Evolutionary conservation across 805 yeast species (phyloP).

Genomic region (Candida orba): DNA sequence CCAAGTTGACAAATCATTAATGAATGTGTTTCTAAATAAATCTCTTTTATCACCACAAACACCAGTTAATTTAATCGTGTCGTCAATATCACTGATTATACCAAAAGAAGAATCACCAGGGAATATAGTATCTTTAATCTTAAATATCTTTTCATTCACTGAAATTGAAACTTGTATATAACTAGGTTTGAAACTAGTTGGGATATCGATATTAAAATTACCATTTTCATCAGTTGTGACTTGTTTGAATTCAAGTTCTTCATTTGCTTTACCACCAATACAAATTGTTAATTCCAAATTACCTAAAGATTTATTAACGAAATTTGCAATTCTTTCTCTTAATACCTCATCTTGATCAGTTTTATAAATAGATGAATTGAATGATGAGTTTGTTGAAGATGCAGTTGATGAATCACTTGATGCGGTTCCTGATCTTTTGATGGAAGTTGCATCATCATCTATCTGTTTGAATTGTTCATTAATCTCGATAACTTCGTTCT

Average conservation of each 20-base stretch:
- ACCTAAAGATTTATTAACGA: conserved; percentile 62
- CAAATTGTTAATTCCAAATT: conserved; percentile 46
- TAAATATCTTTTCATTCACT: conserved; percentile 39
- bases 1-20: conserved; percentile 60
- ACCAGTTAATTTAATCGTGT: conserved; percentile 87
- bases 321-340: conserved; percentile 59
- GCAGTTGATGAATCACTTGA: conserved; percentile 6
- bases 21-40: conserved; percentile 69
- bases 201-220: conserved; percentile 46
- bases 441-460: conserved; percentile 2
- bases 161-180: conserved; percentile 44
- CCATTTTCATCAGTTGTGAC: conserved; percentile 61
- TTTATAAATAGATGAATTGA: too few relatives aligned
- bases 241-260: conserved; percentile 25
- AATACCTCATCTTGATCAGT: conserved; percentile 39
- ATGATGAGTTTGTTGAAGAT: conserved; percentile 1
- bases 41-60: conserved; percentile 83
- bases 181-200: conserved; percentile 55
- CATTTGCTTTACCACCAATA: conserved; percentile 38
- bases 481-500: conserved; percentile 25
- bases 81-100: conserved; percentile 88
- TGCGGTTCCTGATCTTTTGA: conserved; percentile 4
- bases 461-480: conserved; percentile 30
- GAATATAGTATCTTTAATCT: conserved; percentile 37
- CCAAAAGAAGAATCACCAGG: conserved; percentile 49